These are phyloP conservation scores for Kwoniella europaea DNA, from an alignment of 768 basidiomycete genomes.

Conservation along the genomic window DNA sequence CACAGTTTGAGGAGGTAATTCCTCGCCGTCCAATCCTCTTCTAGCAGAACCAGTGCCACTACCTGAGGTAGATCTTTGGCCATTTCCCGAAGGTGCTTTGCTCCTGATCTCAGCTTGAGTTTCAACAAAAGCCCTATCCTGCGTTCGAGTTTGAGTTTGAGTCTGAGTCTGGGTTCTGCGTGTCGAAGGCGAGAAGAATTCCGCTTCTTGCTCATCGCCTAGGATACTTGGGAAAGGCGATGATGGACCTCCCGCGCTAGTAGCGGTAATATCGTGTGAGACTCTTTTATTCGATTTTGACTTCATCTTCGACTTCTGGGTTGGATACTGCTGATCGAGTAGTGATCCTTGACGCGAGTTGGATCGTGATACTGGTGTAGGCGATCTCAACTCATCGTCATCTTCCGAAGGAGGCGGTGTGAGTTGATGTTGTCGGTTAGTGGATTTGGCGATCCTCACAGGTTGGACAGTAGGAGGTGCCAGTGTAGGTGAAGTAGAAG, in stretches of 20 bases:
- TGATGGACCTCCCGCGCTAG: conserved; percentile 10
- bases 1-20: conserved; percentile 82
- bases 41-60: background rate
- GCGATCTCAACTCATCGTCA: conserved; percentile 21
- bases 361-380: conserved; percentile 21
- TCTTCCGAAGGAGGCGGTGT: conserved; percentile 32
- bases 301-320: background rate
- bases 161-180: conserved; percentile 1
- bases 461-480: conserved; percentile 40
- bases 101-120: conserved; percentile 4
- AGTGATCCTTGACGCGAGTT: conserved; percentile 12
- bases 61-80: conserved; percentile 5
- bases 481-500: conserved; percentile 23
- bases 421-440: conserved; percentile 6
- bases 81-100: background rate
- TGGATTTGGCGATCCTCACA: conserved; percentile 21
- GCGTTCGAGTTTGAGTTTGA: background rate
- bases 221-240: conserved; percentile 76
- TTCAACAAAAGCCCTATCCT: background rate
- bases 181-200: conserved; percentile 20
- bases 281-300: conserved; percentile 13
- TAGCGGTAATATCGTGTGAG: background rate
- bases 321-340: background rate
- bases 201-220: conserved; percentile 71
- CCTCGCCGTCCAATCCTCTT: conserved; percentile 52